These are phyloP conservation scores for Saprolegnia diclina DNA, from an alignment of 352 stramenopile genomes.

Conservation along the genomic window DNA sequence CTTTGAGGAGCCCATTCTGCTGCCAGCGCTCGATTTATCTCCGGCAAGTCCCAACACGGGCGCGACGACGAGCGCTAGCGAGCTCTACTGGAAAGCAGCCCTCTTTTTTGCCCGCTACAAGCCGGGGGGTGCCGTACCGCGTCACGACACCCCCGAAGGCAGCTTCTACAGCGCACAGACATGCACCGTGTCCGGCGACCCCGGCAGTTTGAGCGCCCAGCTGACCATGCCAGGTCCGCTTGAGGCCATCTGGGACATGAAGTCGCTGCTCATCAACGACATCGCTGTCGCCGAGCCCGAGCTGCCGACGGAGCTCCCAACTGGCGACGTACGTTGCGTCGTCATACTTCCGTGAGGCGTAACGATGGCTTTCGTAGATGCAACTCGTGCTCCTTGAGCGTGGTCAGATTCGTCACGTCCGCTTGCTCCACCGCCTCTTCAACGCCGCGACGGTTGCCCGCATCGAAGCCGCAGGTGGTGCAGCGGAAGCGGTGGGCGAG, in stretches of 20 bases:
- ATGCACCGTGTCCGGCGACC: slow-evolving; percentile 7
- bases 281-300: background rate
- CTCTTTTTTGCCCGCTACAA: slow-evolving; percentile 10
- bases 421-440: slow-evolving; percentile 9
- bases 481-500: background rate
- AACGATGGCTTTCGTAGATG: background rate
- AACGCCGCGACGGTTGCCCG: slow-evolving; percentile 8
- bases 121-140: background rate
- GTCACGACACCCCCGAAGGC: slow-evolving; percentile 8
- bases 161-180: slow-evolving; percentile 22
- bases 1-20: slow-evolving; percentile 4
- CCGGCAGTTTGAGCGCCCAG: slow-evolving; percentile 4
- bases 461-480: background rate
- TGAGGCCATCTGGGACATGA: slow-evolving; percentile 20
- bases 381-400: slow-evolving; percentile 11
- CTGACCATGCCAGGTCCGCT: background rate
- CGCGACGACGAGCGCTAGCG: background rate
- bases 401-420: slow-evolving; percentile 13
- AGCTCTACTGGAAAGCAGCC: background rate
- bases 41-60: background rate
- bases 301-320: background rate
- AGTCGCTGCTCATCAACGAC: slow-evolving; percentile 14
- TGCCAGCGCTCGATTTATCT: background rate
- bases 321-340: background rate
- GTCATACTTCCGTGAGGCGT: background rate